Percentiles rank a stretch among this genome's conserved stretches.
Evolutionary conservation across 495 filamentous ascomycete species (phyloP).

Genomic region (Penicillium paxilli): DNA sequence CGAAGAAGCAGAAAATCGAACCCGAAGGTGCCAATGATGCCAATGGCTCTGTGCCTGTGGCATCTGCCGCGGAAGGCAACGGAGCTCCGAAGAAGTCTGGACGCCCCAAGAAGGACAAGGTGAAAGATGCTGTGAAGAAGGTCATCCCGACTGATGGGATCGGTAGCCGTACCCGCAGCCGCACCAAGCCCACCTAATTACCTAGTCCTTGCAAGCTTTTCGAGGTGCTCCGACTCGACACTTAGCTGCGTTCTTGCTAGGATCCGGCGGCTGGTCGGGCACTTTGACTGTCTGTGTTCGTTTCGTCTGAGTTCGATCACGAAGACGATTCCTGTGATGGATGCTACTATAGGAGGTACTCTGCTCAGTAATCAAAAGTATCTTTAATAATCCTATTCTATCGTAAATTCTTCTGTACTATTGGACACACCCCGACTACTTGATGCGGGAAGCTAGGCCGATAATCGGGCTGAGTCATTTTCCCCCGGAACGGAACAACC

Average conservation of each 20-base stretch:
- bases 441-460: conserved; percentile 5
- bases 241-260: not conserved
- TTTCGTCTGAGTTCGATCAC: not conserved
- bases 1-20: conserved; percentile 34
- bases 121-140: conserved; percentile 33
- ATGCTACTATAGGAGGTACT: not conserved
- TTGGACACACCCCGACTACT: not conserved
- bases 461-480: conserved; percentile 35
- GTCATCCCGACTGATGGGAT: conserved; percentile 34
- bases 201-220: not conserved
- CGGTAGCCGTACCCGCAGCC: conserved; percentile 44
- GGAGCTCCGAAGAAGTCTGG: conserved; percentile 30
- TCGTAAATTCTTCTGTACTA: not conserved
- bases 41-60: conserved; percentile 12
- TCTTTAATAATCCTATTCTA: not conserved
- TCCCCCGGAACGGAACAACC: conserved; percentile 38
- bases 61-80: conserved; percentile 9
- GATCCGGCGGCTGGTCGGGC: not conserved
- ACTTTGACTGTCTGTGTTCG: not conserved
- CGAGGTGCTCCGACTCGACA: not conserved
- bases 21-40: conserved; percentile 9
- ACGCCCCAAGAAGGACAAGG: conserved; percentile 39
- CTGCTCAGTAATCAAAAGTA: conserved; percentile 1
- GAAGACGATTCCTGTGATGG: not conserved
- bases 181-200: conserved; percentile 33